Evolutionary conservation across 1,284 basidiomycete genomes (phyloP).

Genomic region (Malassezia slooffiae): DNA sequence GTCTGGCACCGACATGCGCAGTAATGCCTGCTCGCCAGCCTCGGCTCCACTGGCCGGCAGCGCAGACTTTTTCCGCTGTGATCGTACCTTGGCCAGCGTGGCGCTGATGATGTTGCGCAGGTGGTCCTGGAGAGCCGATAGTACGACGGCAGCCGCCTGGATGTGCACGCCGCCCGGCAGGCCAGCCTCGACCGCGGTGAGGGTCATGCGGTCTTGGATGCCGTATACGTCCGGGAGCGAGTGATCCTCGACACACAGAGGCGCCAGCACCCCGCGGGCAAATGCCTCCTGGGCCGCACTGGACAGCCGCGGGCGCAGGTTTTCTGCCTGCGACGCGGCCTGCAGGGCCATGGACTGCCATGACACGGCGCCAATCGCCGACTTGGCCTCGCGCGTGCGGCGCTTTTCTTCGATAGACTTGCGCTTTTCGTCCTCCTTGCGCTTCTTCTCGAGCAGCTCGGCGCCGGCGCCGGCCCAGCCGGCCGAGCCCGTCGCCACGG

Average conservation of each 20-base stretch:
- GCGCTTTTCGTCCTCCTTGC: constrained; percentile 44
- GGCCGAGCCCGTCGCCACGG: constrained; percentile 19
- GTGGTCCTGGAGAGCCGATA: constrained; percentile 44
- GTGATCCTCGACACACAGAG: constrained; percentile 46
- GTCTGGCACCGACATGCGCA: constrained; percentile 31
- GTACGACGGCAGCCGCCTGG: constrained; percentile 44
- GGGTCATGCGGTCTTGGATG: constrained; percentile 48
- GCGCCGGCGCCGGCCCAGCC: constrained; percentile 44
- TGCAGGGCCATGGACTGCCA: constrained; percentile 31
- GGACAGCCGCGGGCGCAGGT: constrained; percentile 23
- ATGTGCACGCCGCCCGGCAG: constrained; percentile 43
- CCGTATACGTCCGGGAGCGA: constrained; percentile 46
- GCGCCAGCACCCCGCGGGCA: constrained; percentile 25
- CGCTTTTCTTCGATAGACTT: constrained; percentile 35
- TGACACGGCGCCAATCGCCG: constrained; percentile 36
- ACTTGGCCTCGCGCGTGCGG: constrained; percentile 34
- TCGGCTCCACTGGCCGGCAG: constrained; percentile 12
- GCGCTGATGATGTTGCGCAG: constrained; percentile 38
- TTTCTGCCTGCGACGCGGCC: constrained; percentile 24
- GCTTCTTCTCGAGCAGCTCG: constrained; percentile 44
- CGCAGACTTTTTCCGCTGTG: background rate
- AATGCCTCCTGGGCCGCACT: constrained; percentile 37
- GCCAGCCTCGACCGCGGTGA: constrained; percentile 46
- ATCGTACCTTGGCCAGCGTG: constrained; percentile 32
- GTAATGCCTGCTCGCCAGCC: constrained; percentile 1